These are phyloP conservation scores for Aspergillus leporis DNA, from an alignment of 495 filamentous ascomycete species.

Conservation along the genomic window DNA sequence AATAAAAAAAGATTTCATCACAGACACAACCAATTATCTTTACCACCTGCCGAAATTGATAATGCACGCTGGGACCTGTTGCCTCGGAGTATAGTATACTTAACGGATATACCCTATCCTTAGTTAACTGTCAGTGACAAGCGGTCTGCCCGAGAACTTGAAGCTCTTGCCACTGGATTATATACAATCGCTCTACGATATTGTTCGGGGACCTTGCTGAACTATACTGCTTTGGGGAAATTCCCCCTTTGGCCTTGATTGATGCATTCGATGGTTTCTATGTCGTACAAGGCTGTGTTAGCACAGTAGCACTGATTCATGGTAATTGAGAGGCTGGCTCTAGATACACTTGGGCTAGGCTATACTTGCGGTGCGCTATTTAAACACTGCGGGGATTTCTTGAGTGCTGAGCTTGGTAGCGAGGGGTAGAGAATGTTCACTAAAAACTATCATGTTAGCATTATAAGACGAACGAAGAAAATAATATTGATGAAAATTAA, in stretches of 20 bases:
- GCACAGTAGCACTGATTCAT: neutral
- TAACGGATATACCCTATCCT: neutral
- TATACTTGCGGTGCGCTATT: neutral
- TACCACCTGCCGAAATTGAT: neutral
- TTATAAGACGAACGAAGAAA: neutral
- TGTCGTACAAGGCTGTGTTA: constrained; percentile 2
- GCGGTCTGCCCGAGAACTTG: constrained; percentile 24
- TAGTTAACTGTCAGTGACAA: constrained; percentile 7
- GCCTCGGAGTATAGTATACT: constrained; percentile 2
- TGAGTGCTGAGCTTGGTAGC: neutral
- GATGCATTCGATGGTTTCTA: neutral
- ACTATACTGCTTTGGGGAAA: neutral
- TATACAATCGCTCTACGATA: neutral
- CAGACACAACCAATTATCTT: neutral
- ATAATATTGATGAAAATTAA: neutral
- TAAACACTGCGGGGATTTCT: neutral
- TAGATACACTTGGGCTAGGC: neutral
- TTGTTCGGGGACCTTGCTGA: neutral
- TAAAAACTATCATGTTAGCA: neutral
- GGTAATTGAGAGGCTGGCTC: neutral
- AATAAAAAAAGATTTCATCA: neutral
- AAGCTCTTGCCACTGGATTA: neutral
- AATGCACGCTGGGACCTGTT: constrained; percentile 3
- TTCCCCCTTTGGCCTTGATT: neutral
- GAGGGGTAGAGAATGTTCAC: neutral